Evolutionary conservation across 2,329 filamentous ascomycete species (phyloP).

Genomic region (Venturia effusa): DNA sequence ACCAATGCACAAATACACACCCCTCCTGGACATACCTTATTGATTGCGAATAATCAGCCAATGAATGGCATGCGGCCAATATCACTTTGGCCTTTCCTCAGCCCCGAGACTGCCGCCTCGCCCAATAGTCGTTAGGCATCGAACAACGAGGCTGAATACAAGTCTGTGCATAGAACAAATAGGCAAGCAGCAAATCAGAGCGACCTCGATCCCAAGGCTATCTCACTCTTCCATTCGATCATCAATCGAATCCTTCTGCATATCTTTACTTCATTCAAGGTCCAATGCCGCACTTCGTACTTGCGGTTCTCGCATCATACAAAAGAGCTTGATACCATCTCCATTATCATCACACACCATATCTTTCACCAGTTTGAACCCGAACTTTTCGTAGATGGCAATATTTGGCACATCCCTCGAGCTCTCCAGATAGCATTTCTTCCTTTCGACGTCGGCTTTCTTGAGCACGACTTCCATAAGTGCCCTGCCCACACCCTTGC

Average conservation of each 20-base stretch:
- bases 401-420: slow-evolving; percentile 58
- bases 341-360: slow-evolving; percentile 57
- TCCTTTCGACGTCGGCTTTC: slow-evolving; percentile 52
- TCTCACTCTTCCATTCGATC: background rate
- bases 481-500: slow-evolving; percentile 53
- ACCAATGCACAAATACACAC: no score
- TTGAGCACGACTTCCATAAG: slow-evolving; percentile 54
- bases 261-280: background rate
- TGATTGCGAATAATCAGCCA: no score
- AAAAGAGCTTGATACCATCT: slow-evolving; percentile 35
- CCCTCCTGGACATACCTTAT: no score
- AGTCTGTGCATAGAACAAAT: no score
- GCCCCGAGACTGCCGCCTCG: no score
- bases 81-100: no score
- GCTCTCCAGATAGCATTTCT: slow-evolving; percentile 60
- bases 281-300: background rate
- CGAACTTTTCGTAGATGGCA: slow-evolving; percentile 59
- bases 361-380: slow-evolving; percentile 53
- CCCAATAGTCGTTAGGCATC: no score
- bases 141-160: no score
- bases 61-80: no score
- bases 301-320: slow-evolving; percentile 32
- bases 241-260: background rate
- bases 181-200: background rate
- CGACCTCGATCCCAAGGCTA: background rate